Evolutionary conservation across 2,329 filamentous ascomycete species (phyloP), one percentile per base, ranked within the genome.

Genomic region (Tolypocladium inflatum): DNA sequence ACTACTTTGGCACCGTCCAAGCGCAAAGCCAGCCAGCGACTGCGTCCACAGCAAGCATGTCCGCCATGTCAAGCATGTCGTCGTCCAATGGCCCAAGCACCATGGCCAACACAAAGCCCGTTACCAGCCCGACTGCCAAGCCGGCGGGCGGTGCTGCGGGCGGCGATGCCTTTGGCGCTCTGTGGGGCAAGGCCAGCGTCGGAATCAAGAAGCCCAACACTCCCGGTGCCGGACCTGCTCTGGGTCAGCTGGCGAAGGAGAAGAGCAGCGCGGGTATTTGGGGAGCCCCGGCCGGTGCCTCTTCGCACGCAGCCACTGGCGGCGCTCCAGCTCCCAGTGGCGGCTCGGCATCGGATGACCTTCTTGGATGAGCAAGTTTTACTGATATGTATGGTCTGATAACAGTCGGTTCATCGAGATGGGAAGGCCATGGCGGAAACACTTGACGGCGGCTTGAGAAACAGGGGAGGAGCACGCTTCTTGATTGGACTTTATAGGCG

Each of bases 201-300:
- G 86, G 87, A 53, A 82, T 91, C 63, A 91, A 91, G 78, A 95
- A 94, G 76, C 74, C 81, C 1, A 79, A 74, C 60, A 81, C 85
- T 2, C 78, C 81, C 15, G 78, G 77, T 11, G 77, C 80, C 57
- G 88, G 88, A 0, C 87, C 91, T 55, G 92, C 92, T 57, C 82
- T 99, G 75, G 92, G 91, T 37, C 92, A 96, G 71, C 84, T 99
- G 73, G 93, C 92, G n/a, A 97, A 97, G 79, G 91, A 97, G 75
- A 97, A 97, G 81, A 94, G 91, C 59, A 91, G 87, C 66, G 91
- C 92, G 19, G 91, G 92, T 9, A 90, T 99, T 62, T 99, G 95
- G 91, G 94, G 93, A 21, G 83, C 89, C 0, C 80, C 88, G 19
- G 79, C 85, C 54, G 60, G 77, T 63, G 62, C 70, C 63, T 55